A percentile compares a stretch with the other conserved stretches of the same genome.
Conservation (phyloP, 805 yeast genomes). For the Tetrapisispora fleetii region DNA sequence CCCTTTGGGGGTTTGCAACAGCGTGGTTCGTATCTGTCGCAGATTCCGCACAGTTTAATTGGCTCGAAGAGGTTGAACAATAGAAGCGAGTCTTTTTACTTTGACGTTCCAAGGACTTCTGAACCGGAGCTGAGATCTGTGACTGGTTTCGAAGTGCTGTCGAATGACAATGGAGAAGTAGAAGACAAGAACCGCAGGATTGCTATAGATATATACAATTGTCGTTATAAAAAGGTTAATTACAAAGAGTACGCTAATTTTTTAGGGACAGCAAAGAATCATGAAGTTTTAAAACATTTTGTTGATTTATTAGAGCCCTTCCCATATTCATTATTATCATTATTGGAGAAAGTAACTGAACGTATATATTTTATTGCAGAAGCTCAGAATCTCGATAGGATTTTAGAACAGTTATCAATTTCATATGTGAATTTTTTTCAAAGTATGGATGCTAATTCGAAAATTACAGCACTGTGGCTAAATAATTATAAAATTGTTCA, state of each 20-base stretch:
- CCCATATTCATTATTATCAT: slow-evolving; percentile 41
- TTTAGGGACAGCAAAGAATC: slow-evolving; percentile 29
- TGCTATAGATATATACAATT: slow-evolving; percentile 29
- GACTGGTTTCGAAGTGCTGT: no score
- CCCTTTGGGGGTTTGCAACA: background rate
- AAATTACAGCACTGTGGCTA: slow-evolving; percentile 30
- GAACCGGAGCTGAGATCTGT: no score
- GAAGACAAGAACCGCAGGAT: slow-evolving; percentile 4
- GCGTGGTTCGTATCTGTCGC: background rate
- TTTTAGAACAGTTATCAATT: slow-evolving; percentile 56
- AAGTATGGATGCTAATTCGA: background rate
- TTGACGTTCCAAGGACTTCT: no score
- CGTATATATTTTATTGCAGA: slow-evolving; percentile 71
- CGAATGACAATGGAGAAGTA: background rate
- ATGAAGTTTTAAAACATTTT: slow-evolving; percentile 28
- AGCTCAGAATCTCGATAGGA: slow-evolving; percentile 69
- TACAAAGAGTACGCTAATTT: slow-evolving; percentile 37
- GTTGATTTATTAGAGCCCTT: slow-evolving; percentile 34
- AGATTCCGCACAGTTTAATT: background rate
- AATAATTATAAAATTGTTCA: slow-evolving; percentile 51
- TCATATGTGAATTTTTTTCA: slow-evolving; percentile 34
- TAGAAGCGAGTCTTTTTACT: background rate
- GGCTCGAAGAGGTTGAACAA: background rate
- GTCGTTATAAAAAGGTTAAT: slow-evolving; percentile 21
- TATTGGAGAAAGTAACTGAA: slow-evolving; percentile 53